Conservation (phyloP, 2,329 filamentous ascomycete genomes). For the Mycosphaerella sp. region DNA sequence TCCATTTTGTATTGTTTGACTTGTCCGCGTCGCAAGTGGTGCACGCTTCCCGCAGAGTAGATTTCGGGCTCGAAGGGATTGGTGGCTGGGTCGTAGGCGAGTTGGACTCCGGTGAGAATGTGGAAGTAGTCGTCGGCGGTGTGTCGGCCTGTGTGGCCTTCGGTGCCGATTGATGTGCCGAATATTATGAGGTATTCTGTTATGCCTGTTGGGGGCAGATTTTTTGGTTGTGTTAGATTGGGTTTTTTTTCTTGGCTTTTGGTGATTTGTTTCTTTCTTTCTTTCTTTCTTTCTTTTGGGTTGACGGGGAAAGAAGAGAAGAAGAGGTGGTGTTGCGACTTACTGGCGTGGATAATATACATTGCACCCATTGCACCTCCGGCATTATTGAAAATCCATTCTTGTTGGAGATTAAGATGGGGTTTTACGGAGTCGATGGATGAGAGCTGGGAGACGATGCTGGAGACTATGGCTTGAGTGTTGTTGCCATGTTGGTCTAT, state of each 20-base stretch:
- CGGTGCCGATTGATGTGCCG: slow-evolving; percentile 74
- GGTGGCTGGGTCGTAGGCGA: slow-evolving; percentile 58
- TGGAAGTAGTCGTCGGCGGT: slow-evolving; percentile 93
- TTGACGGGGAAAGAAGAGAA: background rate
- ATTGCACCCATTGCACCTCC: slow-evolving; percentile 88
- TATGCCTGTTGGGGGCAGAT: slow-evolving; percentile 48
- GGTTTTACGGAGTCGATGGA: slow-evolving; percentile 37
- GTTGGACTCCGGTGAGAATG: slow-evolving; percentile 73
- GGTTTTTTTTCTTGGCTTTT: too few species aligned
- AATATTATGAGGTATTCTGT: slow-evolving; percentile 91
- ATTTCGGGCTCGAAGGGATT: slow-evolving; percentile 62
- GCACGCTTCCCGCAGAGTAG: slow-evolving; percentile 62
- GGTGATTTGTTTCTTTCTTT: too few species aligned
- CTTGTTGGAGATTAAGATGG: slow-evolving; percentile 60
- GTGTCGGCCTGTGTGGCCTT: slow-evolving; percentile 82
- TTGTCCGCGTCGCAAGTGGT: slow-evolving; percentile 64
- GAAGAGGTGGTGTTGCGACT: slow-evolving; percentile 31
- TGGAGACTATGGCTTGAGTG: slow-evolving; percentile 61
- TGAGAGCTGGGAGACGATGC: slow-evolving; percentile 64
- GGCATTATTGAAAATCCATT: slow-evolving; percentile 90
- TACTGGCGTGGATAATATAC: slow-evolving; percentile 83
- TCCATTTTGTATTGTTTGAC: slow-evolving; percentile 84
- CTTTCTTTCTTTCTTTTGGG: too few species aligned
- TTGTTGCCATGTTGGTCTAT: slow-evolving; percentile 67
- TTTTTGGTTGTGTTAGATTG: too few species aligned